Conservation (phyloP, 1,284 basidiomycete species). For the Trametes hirsuta region DNA sequence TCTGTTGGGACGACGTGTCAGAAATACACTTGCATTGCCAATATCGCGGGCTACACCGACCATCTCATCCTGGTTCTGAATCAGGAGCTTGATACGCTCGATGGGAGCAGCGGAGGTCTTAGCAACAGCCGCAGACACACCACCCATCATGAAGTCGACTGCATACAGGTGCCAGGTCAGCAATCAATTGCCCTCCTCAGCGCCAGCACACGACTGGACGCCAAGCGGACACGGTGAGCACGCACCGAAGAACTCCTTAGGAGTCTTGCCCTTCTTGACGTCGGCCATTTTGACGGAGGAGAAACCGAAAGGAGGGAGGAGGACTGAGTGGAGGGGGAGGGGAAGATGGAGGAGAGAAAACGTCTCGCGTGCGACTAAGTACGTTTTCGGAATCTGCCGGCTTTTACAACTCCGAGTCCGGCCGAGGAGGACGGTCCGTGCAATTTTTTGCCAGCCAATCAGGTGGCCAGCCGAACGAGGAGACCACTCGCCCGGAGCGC, state of each 20-base stretch:
- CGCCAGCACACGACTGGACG: constrained; percentile 10
- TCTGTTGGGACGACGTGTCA: constrained; percentile 50
- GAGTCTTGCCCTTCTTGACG: constrained; percentile 74
- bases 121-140: constrained; percentile 92
- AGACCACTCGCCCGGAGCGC: background rate
- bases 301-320: constrained; percentile 40
- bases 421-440: constrained; percentile 22
- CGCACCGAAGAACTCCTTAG: constrained; percentile 79
- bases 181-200: constrained; percentile 19
- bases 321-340: constrained; percentile 53
- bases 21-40: background rate
- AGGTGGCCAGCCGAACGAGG: constrained; percentile 5
- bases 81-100: constrained; percentile 98
- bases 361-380: constrained; percentile 31
- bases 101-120: constrained; percentile 99
- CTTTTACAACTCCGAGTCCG: constrained; percentile 27
- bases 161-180: constrained; percentile 41
- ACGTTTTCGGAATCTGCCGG: constrained; percentile 32
- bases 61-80: constrained; percentile 98
- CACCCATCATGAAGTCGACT: constrained; percentile 93
- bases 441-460: constrained; percentile 26
- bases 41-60: constrained; percentile 40
- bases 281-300: constrained; percentile 72
- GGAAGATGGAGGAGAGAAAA: constrained; percentile 39
- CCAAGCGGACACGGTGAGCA: constrained; percentile 29